A percentile compares a stretch with the other conserved stretches of the same genome.
These are phyloP conservation scores for Phytophthora citricola DNA, from an alignment of 352 stramenopile species.

Conservation along the genomic window DNA sequence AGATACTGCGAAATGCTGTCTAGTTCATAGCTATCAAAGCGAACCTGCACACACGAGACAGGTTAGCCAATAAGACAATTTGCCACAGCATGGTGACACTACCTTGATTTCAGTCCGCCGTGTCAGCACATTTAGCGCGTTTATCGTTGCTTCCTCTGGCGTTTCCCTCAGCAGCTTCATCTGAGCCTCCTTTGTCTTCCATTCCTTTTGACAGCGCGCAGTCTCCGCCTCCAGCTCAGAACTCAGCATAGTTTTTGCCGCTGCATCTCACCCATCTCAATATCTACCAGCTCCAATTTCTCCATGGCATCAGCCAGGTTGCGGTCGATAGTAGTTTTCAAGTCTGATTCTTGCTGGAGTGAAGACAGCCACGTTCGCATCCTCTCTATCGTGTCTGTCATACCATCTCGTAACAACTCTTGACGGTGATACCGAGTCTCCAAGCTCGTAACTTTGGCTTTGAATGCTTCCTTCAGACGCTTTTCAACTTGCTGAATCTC, in stretches of 20 bases:
- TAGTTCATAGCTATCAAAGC: conserved; percentile 50
- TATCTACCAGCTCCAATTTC: conserved; percentile 42
- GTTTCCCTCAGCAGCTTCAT: conserved; percentile 50
- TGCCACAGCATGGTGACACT: not conserved
- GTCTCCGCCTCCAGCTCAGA: conserved; percentile 25
- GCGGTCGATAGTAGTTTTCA: conserved; percentile 15
- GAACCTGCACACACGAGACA: conserved; percentile 33
- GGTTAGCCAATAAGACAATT: conserved; percentile 2
- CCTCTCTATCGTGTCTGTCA: conserved; percentile 48
- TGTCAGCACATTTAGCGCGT: conserved; percentile 55
- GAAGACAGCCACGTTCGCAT: conserved; percentile 46
- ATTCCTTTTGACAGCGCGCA: conserved; percentile 39
- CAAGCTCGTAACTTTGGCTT: conserved; percentile 38
- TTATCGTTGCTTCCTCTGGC: conserved; percentile 38
- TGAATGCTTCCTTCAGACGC: conserved; percentile 27
- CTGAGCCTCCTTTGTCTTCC: conserved; percentile 43
- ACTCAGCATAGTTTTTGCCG: conserved; percentile 11
- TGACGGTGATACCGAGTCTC: conserved; percentile 45
- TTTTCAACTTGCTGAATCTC: conserved; percentile 38
- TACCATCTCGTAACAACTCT: conserved; percentile 35
- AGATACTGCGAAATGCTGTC: conserved; percentile 40
- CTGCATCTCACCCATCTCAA: conserved; percentile 39
- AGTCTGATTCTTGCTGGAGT: conserved; percentile 5
- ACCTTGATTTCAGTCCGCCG: conserved; percentile 68
- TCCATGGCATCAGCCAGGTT: conserved; percentile 31